phyloP scores from a whole-genome alignment of 352 stramenopile species.

The Phytopythium boreale region DNA sequence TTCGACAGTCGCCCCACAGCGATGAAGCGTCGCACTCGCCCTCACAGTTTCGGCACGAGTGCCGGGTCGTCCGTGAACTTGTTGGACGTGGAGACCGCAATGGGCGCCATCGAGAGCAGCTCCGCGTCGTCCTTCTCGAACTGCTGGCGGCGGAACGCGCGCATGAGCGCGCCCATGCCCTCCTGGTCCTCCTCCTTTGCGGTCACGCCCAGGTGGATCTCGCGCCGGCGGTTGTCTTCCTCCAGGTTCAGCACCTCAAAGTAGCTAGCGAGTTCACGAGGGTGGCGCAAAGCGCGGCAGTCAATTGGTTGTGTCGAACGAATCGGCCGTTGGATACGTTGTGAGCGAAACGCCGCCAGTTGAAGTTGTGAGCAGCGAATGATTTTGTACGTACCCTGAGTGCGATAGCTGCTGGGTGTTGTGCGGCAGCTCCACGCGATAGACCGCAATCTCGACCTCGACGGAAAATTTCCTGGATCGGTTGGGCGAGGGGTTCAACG shows the following conservation, averaged over 20 bases:
- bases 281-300: too few species aligned
- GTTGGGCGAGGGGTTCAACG: neutral
- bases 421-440: slow-evolving; percentile 16
- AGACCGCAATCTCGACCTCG: slow-evolving; percentile 36
- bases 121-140: slow-evolving; percentile 39
- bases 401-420: slow-evolving; percentile 27
- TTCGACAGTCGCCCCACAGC: too few species aligned
- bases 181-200: slow-evolving; percentile 35
- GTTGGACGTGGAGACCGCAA: slow-evolving; percentile 30
- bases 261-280: too few species aligned
- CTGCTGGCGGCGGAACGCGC: slow-evolving; percentile 25
- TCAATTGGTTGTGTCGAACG: neutral
- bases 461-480: slow-evolving; percentile 28
- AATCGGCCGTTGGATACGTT: neutral
- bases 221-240: slow-evolving; percentile 21
- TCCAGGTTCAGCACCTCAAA: slow-evolving; percentile 44
- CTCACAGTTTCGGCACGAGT: slow-evolving; percentile 7
- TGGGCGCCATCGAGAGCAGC: slow-evolving; percentile 30
- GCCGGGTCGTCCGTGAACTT: slow-evolving; percentile 20
- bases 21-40: too few species aligned
- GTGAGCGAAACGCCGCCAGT: neutral
- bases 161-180: slow-evolving; percentile 32
- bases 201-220: slow-evolving; percentile 31
- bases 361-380: neutral
- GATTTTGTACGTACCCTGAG: slow-evolving; percentile 12